Conservation (phyloP, 371 early-diverging fungal species). For the Mortierella sp. region DNA sequence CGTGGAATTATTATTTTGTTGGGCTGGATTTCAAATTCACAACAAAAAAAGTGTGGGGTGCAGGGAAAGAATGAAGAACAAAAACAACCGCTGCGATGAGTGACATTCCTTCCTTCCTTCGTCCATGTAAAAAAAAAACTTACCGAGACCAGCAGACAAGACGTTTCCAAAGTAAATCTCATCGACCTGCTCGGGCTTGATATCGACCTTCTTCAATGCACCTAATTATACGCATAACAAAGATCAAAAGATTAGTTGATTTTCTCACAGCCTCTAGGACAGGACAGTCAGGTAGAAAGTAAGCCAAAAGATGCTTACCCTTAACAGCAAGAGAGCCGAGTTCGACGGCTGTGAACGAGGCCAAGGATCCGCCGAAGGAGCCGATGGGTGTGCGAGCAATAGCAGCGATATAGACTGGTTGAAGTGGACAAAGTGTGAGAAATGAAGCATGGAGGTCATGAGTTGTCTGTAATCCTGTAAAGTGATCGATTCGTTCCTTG, state of each 20-base stretch:
- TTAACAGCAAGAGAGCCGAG: constrained; percentile 94
- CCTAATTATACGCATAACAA: constrained; percentile 54
- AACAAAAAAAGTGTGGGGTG: constrained; percentile 27
- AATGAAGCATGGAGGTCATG: neutral
- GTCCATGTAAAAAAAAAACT: constrained; percentile 2
- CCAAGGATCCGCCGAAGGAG: constrained; percentile 91
- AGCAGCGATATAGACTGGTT: constrained; percentile 87
- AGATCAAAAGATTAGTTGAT: neutral
- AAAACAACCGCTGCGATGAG: neutral
- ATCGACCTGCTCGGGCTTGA: constrained; percentile 81
- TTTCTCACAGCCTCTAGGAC: neutral
- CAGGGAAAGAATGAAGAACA: neutral
- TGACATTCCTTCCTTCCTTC: neutral
- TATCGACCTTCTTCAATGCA: constrained; percentile 80
- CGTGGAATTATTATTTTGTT: constrained; percentile 29
- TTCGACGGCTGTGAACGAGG: constrained; percentile 88
- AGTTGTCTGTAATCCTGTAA: neutral
- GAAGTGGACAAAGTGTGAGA: neutral
- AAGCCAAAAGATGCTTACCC: constrained; percentile 65
- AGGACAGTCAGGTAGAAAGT: neutral
- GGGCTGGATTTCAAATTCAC: constrained; percentile 18
- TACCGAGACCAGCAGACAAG: constrained; percentile 81
- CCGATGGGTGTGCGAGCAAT: constrained; percentile 96
- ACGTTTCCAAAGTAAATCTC: constrained; percentile 93
- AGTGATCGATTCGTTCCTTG: neutral